A percentile compares a stretch with the other conserved stretches of the same genome.
These are phyloP conservation scores for Pestalotiopsis sp. DNA, from an alignment of 2,329 filamentous ascomycete genomes.

Conservation along the genomic window DNA sequence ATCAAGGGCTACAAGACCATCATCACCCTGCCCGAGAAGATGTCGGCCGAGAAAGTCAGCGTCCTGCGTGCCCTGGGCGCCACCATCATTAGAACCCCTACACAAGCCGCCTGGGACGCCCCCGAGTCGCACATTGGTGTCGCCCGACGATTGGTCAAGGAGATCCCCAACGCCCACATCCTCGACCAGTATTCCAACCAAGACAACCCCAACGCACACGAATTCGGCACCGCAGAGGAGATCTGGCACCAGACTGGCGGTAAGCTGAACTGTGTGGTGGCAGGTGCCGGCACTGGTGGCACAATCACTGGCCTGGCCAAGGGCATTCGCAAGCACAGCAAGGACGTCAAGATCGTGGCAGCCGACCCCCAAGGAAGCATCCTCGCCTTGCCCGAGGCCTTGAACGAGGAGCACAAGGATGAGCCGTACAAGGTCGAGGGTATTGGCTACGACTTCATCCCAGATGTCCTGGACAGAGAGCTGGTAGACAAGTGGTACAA, in stretches of 20 bases:
- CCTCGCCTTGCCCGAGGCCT: constrained; percentile 74
- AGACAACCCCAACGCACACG: constrained; percentile 92
- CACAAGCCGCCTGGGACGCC: constrained; percentile 89
- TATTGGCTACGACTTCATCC: constrained; percentile 98
- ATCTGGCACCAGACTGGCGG: constrained; percentile 91
- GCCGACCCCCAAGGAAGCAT: constrained; percentile 94
- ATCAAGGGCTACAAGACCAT: constrained; percentile 99
- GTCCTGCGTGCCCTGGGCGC: constrained; percentile 92
- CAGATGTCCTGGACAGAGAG: constrained; percentile 83
- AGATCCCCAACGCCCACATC: constrained; percentile 96
- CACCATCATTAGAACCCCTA: constrained; percentile 96
- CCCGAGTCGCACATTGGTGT: constrained; percentile 98
- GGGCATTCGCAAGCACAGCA: constrained; percentile 86
- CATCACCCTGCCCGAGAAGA: constrained; percentile 98
- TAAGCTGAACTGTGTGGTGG: constrained; percentile 80
- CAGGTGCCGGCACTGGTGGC: constrained; percentile 92
- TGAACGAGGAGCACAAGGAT: constrained; percentile 82
- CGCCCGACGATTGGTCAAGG: constrained; percentile 85
- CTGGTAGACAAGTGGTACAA: constrained; percentile 96
- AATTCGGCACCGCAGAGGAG: constrained; percentile 92
- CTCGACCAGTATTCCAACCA: constrained; percentile 92
- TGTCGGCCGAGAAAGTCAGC: constrained; percentile 97
- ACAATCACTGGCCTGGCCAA: constrained; percentile 89
- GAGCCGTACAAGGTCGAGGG: constrained; percentile 96
- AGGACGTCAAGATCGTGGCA: constrained; percentile 83